Conservation (phyloP, 345 rosid genomes). For the Rhodomyrtus tomentosa region DNA sequence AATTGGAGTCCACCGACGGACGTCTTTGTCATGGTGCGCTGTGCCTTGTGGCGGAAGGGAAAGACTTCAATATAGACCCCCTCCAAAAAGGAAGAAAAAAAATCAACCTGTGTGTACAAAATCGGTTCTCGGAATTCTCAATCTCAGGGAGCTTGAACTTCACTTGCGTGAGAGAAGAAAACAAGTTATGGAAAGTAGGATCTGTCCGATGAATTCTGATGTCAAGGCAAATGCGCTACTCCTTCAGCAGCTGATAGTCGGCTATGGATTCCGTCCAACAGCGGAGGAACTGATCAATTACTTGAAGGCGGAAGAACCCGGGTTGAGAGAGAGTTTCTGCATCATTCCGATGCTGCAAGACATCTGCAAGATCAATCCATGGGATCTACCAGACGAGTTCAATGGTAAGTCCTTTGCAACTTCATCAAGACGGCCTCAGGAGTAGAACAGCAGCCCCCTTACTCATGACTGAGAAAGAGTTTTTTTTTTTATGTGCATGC, state of each 20-base stretch:
- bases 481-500: not conserved
- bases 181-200: not conserved
- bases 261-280: not conserved
- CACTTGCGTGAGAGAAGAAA: not conserved
- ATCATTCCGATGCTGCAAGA: not conserved
- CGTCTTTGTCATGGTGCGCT: too few species aligned
- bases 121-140: too few species aligned
- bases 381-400: too few species aligned
- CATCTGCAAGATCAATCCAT: not conserved
- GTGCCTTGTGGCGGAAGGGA: too few species aligned
- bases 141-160: not conserved
- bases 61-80: too few species aligned
- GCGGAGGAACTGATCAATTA: not conserved
- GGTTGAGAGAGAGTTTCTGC: not conserved
- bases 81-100: too few species aligned
- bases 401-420: not conserved
- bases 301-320: not conserved
- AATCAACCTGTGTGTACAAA: too few species aligned
- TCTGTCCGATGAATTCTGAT: accelerated
- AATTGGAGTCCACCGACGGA: too few species aligned
- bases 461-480: not conserved
- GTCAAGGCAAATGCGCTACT: not conserved
- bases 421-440: not conserved
- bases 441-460: not conserved
- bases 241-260: not conserved